Evolutionary conservation across 164 flowering plant genomes (phyloP).

Genomic region (Chimonanthus salicifolius): DNA sequence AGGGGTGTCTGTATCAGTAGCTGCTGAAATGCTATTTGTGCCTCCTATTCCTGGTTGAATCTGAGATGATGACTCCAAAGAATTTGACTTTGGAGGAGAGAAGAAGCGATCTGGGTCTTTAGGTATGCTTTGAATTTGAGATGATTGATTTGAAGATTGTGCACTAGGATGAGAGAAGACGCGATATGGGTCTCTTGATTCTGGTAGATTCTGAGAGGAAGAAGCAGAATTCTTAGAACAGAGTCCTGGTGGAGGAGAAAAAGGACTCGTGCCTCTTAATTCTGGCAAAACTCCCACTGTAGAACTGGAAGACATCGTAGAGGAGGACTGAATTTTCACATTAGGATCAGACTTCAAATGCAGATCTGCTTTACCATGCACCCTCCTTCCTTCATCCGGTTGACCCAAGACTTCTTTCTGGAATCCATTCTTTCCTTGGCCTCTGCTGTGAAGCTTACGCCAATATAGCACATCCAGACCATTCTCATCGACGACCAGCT

Average conservation of each 20-base stretch:
- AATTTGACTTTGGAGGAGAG: background rate
- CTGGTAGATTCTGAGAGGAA: background rate
- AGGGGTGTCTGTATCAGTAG: too few species aligned
- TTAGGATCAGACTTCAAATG: slow-evolving; percentile 1
- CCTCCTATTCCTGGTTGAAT: background rate
- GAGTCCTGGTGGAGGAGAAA: background rate
- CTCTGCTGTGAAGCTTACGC: slow-evolving; percentile 50
- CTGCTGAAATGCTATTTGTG: background rate
- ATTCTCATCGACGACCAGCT: slow-evolving; percentile 75
- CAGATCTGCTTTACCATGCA: background rate
- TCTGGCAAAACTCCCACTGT: background rate
- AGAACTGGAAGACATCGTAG: background rate
- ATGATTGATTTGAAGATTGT: background rate
- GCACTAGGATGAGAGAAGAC: background rate
- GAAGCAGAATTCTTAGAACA: background rate
- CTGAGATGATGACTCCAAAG: background rate
- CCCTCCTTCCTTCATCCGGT: background rate
- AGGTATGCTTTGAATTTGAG: background rate
- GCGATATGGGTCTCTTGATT: background rate
- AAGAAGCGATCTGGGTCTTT: background rate
- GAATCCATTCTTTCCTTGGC: slow-evolving; percentile 16
- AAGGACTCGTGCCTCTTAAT: background rate
- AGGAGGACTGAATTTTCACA: background rate
- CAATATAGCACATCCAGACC: slow-evolving; percentile 89
- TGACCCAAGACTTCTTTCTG: slow-evolving; percentile 18